Percentiles rank a stretch among this genome's conserved stretches.
phyloP scores from a whole-genome alignment of 2,329 filamentous ascomycete species.

The Penicillium sumatraense region DNA sequence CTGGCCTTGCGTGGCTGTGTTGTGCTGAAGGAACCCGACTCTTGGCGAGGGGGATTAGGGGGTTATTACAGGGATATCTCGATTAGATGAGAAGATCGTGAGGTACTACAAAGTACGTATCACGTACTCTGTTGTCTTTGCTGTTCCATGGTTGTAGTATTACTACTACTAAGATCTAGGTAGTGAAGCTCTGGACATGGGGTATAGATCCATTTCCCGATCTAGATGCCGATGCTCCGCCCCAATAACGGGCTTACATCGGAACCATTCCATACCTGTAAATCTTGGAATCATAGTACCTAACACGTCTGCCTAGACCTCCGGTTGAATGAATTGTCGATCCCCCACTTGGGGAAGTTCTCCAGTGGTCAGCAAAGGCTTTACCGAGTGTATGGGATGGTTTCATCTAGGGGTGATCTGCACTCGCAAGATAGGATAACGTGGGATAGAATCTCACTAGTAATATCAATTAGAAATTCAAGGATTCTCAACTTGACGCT shows the following conservation, averaged over 20 bases:
- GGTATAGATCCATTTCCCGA: too few relatives aligned
- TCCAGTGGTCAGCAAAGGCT: neutral
- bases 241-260: neutral
- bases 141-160: too few relatives aligned
- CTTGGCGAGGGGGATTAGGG: neutral
- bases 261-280: neutral
- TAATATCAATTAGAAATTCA: neutral
- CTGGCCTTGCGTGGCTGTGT: neutral
- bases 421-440: neutral
- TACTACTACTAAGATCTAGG: too few relatives aligned
- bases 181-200: too few relatives aligned
- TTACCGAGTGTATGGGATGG: neutral
- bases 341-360: neutral
- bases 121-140: too few relatives aligned
- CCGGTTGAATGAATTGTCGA: neutral
- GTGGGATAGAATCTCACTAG: neutral
- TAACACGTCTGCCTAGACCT: constrained; percentile 4
- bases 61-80: neutral
- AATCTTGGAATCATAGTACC: neutral
- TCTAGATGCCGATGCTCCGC: neutral
- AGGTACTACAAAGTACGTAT: too few relatives aligned
- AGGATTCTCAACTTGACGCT: too few relatives aligned
- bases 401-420: neutral
- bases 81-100: too few relatives aligned
- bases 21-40: neutral